A percentile compares a stretch with the other conserved stretches of the same genome.
Evolutionary conservation across 75 land plant species (phyloP).

Genomic region (Ceratopteris richardii): DNA sequence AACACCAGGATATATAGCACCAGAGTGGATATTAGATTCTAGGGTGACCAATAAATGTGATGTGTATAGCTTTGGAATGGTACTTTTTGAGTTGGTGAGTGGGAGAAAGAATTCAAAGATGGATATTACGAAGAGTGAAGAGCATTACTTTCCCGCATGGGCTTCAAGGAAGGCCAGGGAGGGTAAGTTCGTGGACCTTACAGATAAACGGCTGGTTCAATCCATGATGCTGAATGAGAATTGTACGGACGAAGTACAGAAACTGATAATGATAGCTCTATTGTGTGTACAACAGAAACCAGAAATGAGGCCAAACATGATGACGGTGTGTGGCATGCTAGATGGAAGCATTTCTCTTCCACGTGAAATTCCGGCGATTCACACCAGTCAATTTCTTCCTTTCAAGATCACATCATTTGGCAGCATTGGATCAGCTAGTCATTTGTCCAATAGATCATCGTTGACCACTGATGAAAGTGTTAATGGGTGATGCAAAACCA

Average conservation of each 20-base stretch:
- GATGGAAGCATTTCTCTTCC: neutral
- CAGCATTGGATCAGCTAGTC: too few relatives aligned
- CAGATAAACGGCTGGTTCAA: neutral
- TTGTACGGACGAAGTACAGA: neutral
- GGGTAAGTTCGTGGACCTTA: neutral
- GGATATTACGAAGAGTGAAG: neutral
- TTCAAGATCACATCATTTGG: too few relatives aligned
- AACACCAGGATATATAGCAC: slow-evolving; percentile 9
- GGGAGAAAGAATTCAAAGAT: slow-evolving; percentile 6
- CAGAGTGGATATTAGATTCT: slow-evolving; percentile 1
- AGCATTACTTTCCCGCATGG: neutral
- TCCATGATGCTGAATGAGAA: neutral
- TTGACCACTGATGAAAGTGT: too few relatives aligned
- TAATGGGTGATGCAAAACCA: too few relatives aligned
- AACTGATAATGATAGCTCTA: slow-evolving; percentile 4
- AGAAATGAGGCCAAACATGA: slow-evolving; percentile 3
- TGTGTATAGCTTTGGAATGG: slow-evolving; percentile 15
- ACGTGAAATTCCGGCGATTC: too few relatives aligned
- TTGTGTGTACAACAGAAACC: neutral
- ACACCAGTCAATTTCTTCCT: too few relatives aligned
- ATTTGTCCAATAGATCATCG: too few relatives aligned
- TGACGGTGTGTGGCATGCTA: slow-evolving; percentile 2
- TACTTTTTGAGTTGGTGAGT: slow-evolving; percentile 9
- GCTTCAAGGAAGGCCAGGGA: neutral
- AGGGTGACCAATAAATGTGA: slow-evolving; percentile 4